Conservation (phyloP, 1,284 basidiomycete species). For the Trametes sp. region DNA sequence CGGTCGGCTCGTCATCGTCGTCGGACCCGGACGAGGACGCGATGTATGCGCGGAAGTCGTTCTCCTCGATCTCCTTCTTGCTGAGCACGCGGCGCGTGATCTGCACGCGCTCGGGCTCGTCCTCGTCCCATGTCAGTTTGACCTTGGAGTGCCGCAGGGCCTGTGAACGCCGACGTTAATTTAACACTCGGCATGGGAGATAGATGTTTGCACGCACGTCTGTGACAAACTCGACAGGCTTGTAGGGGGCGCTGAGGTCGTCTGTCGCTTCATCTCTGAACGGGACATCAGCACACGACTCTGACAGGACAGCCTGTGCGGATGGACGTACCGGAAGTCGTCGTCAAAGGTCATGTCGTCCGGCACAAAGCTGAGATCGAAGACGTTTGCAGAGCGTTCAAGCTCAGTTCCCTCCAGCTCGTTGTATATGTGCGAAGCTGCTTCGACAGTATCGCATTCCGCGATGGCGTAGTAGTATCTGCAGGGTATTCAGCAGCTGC, state of each 20-base stretch:
- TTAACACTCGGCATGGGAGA: background rate
- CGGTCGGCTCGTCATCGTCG: constrained; percentile 37
- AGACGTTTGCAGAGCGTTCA: constrained; percentile 96
- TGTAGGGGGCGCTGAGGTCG: constrained; percentile 71
- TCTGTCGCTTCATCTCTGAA: constrained; percentile 86
- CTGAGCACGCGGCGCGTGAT: constrained; percentile 83
- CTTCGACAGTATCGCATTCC: constrained; percentile 83
- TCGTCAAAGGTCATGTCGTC: constrained; percentile 92
- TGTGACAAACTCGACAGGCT: constrained; percentile 91
- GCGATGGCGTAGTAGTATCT: constrained; percentile 98
- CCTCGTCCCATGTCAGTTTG: constrained; percentile 98
- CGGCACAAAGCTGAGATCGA: constrained; percentile 94
- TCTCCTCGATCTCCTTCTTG: constrained; percentile 87
- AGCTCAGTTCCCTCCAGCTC: constrained; percentile 97
- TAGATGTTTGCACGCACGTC: constrained; percentile 66
- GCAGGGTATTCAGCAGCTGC: constrained; percentile 17
- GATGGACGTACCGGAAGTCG: constrained; percentile 66
- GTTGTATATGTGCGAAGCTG: constrained; percentile 84
- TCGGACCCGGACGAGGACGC: constrained; percentile 71
- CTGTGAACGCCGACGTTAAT: constrained; percentile 49
- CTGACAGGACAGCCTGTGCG: background rate
- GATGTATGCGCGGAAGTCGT: constrained; percentile 86
- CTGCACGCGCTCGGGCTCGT: constrained; percentile 89
- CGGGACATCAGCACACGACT: constrained; percentile 18
- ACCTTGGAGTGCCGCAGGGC: constrained; percentile 99